Evolutionary conservation across 1,284 basidiomycete species (phyloP), one percentile per base, ranked within the genome.

Genomic region (Puccinia sorghi): DNA sequence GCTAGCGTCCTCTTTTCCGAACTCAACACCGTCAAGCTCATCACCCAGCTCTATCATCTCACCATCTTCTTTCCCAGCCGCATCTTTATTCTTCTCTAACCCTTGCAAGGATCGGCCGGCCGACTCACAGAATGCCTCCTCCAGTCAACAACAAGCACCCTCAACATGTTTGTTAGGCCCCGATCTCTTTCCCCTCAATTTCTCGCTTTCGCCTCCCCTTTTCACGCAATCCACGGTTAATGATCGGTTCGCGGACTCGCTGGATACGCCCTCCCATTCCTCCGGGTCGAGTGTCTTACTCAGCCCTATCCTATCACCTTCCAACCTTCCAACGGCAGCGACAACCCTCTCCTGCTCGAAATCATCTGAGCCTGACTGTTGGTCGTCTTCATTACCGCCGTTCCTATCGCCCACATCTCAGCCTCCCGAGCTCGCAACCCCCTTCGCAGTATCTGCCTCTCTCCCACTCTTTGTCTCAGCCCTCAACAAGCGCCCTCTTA

Each of bases 41-140:
- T 67, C 48, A 1, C 64, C 11, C 17, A 61, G 64, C 43, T 27
- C 66, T 48, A 37, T n/a, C 32, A 48, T 67, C n/a, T 50, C 41
- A 5, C n/a, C n/a, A 15, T n/a, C 32, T 22, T 4, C 25, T 0
- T 3, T 52, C 66, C n/a, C 66, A 48, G 15, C 15, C 1, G 37
- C 9, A 39, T 37, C 7, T 17, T 20, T 39, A 20, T 20, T 20
- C 32, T 37, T n/a, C 15, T n/a, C 37, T 15, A 61, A 61, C 37
- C 32, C 37, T 61, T 59, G 27, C 59, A 32, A 61, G 11, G 32
- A 32, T 59, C 27, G 12, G 15, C 37, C 59, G 37, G 17, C 37
- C 32, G 59, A 20, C 15, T 37, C 15, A 12, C 25, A 17, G 15
- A 15, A 25, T 15, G 25, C 27, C 27, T 61, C 59, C 59, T 61